Conservation (phyloP, 78 protist genomes). For the Protostelium mycophagum region DNA sequence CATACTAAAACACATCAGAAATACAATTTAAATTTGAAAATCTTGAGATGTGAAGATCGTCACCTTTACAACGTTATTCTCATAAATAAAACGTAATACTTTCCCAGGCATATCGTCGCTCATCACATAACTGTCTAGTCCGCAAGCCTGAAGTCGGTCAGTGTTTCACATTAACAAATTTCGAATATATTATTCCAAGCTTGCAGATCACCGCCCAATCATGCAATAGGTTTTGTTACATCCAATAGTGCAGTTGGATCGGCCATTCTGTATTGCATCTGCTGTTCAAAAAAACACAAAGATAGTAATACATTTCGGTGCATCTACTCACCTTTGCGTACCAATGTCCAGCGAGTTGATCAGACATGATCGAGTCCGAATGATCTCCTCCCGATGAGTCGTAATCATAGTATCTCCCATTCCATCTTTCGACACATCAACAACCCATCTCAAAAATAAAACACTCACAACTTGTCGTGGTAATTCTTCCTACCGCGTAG, state of each 20-base stretch:
- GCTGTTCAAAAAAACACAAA: background rate
- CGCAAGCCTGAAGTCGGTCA: no score
- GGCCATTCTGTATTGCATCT: no score
- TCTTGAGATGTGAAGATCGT: no score
- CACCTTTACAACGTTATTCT: background rate
- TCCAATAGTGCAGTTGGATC: no score
- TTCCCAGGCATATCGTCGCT: background rate
- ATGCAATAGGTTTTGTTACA: no score
- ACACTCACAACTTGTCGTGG: slow-evolving; percentile 42
- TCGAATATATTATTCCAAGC: no score
- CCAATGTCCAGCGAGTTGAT: slow-evolving; percentile 65
- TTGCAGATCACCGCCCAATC: no score
- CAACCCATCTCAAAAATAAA: slow-evolving; percentile 50
- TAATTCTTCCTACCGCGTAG: slow-evolving; percentile 22
- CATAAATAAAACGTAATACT: background rate
- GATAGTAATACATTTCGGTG: background rate
- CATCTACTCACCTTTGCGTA: slow-evolving; percentile 8
- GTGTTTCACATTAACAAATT: no score
- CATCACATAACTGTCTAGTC: no score
- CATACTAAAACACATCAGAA: background rate
- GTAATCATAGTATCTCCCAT: background rate
- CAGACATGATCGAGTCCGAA: slow-evolving; percentile 38
- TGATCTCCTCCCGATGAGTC: slow-evolving; percentile 3
- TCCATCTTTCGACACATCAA: no score
- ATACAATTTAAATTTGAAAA: no score